Evolutionary conservation across 2,329 filamentous ascomycete species (phyloP).

Genomic region (Aspergillus sp.): DNA sequence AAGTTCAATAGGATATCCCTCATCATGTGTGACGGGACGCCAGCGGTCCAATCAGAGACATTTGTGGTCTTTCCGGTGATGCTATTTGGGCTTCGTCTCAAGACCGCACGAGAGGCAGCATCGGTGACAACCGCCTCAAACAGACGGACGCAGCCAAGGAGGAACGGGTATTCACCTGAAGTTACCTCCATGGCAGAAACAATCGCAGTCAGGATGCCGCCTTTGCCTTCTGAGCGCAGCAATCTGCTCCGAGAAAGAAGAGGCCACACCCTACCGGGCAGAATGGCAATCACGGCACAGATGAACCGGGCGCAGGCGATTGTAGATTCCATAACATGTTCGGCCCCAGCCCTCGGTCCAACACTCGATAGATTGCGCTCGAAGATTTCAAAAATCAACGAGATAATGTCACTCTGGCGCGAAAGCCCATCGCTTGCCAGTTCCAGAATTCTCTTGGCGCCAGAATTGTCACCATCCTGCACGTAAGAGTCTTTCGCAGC

Average conservation of each 20-base stretch:
- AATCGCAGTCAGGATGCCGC: conserved; percentile 73
- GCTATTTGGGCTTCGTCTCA: conserved; percentile 37
- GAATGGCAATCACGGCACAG: conserved; percentile 66
- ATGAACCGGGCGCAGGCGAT: conserved; percentile 80
- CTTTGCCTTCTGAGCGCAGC: conserved; percentile 72
- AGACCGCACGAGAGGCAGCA: conserved; percentile 58
- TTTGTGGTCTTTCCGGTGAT: conserved; percentile 29
- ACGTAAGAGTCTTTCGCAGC: conserved; percentile 31
- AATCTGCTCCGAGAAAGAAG: conserved; percentile 79
- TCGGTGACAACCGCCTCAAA: conserved; percentile 76
- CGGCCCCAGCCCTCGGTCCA: conserved; percentile 59
- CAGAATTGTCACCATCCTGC: conserved; percentile 35
- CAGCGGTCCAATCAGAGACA: conserved; percentile 57
- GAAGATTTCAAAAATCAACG: conserved; percentile 79
- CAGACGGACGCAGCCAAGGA: conserved; percentile 70
- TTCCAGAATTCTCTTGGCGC: conserved; percentile 46
- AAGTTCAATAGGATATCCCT: conserved; percentile 70
- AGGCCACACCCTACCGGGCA: conserved; percentile 85
- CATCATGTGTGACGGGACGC: conserved; percentile 75
- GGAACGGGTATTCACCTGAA: conserved; percentile 71
- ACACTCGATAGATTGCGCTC: conserved; percentile 60
- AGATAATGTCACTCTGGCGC: conserved; percentile 66
- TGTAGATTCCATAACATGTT: conserved; percentile 65
- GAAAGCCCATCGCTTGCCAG: conserved; percentile 51
- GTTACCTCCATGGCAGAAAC: conserved; percentile 81